Evolutionary conservation across 495 filamentous ascomycete species (phyloP).

Genomic region (Penicillium riverlandense): DNA sequence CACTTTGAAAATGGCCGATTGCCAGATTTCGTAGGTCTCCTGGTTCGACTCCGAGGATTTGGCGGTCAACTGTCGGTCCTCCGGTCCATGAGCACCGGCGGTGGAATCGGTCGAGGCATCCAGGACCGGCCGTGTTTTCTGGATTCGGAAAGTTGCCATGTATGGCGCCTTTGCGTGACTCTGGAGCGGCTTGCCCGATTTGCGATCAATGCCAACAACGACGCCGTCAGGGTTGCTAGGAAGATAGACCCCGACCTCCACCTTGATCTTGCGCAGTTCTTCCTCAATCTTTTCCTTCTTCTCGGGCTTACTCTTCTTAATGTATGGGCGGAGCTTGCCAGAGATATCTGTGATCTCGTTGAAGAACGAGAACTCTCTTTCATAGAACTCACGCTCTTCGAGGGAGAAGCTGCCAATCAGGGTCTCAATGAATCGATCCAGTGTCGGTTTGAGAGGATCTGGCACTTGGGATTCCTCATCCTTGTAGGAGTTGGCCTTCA

Average conservation of each 20-base stretch:
- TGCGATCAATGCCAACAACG: conserved; percentile 94
- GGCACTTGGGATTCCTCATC: conserved; percentile 89
- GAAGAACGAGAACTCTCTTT: conserved; percentile 95
- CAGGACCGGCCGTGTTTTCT: conserved; percentile 56
- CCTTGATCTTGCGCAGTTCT: conserved; percentile 90
- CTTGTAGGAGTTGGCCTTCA: conserved; percentile 98
- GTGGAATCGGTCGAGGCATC: conserved; percentile 12
- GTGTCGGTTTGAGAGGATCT: conserved; percentile 83
- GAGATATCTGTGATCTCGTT: conserved; percentile 93
- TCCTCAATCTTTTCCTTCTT: conserved; percentile 99
- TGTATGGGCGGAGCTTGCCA: conserved; percentile 88
- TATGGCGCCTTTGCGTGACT: conserved; percentile 97
- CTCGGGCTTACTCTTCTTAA: conserved; percentile 87
- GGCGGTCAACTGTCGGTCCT: conserved; percentile 45
- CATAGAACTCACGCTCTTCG: conserved; percentile 78
- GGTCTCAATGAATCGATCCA: conserved; percentile 82
- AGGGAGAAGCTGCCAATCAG: conserved; percentile 75
- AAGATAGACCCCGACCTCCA: conserved; percentile 94
- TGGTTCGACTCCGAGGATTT: conserved; percentile 28
- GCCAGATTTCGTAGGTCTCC: conserved; percentile 84
- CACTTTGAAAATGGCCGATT: conserved; percentile 99
- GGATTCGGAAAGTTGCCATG: conserved; percentile 97
- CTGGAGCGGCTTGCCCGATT: conserved; percentile 93
- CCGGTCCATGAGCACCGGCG: conserved; percentile 20
- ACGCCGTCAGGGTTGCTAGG: conserved; percentile 95